A percentile compares a stretch with the other conserved stretches of the same genome.
These are phyloP conservation scores for Mycosphaerella sp. DNA, from an alignment of 2,329 filamentous ascomycete species.

Conservation along the genomic window DNA sequence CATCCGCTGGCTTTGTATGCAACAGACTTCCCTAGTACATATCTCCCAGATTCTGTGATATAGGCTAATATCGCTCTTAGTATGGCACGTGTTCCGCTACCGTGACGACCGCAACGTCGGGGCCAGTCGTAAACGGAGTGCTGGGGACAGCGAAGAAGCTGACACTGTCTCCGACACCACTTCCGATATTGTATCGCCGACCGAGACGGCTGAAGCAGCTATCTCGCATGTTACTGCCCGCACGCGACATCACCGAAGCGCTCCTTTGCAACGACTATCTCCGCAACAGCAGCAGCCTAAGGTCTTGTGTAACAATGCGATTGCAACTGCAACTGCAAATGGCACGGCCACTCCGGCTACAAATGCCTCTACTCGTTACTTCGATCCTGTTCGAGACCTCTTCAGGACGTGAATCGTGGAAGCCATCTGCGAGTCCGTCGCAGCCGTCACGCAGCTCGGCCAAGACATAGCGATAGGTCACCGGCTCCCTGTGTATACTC, in stretches of 20 bases:
- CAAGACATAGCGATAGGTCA: not conserved
- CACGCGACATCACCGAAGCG: not conserved
- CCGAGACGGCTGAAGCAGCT: constrained; percentile 1
- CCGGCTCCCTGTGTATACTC: no score
- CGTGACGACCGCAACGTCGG: constrained; percentile 13
- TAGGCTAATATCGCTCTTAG: not conserved
- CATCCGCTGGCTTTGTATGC: constrained; percentile 38
- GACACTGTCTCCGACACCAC: constrained; percentile 7
- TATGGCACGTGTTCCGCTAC: constrained; percentile 17
- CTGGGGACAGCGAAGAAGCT: constrained; percentile 7
- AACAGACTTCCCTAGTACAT: constrained; percentile 20
- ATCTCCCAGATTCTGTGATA: not conserved
- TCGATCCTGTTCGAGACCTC: constrained; percentile 12
- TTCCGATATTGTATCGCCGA: constrained; percentile 1
- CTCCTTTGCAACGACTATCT: not conserved
- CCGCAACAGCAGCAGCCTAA: not conserved
- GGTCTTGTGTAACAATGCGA: not conserved
- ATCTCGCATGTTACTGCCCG: constrained; percentile 3
- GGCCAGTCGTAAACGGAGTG: constrained; percentile 1
- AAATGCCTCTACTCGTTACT: not conserved
- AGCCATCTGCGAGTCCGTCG: not conserved
- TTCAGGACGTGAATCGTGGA: constrained; percentile 11
- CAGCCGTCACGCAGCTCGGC: not conserved
- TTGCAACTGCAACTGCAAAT: not conserved
- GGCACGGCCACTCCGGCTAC: not conserved